phyloP scores from a whole-genome alignment of 176 grass and related monocot species.

The Carex littledalei region DNA sequence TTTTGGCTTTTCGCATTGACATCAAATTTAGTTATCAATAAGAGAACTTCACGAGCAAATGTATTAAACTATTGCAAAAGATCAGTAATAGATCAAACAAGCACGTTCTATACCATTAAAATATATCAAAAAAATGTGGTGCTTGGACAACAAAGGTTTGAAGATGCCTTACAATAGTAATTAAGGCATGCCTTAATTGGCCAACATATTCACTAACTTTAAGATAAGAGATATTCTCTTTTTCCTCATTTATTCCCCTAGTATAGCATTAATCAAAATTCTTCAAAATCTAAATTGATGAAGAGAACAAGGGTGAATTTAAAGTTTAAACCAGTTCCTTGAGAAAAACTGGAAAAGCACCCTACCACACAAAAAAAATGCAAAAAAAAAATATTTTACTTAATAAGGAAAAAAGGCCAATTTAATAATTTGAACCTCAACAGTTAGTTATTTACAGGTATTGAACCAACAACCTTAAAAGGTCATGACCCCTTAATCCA shows the following conservation, averaged over 20 bases:
- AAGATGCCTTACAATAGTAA: not conserved
- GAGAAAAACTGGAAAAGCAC: not conserved
- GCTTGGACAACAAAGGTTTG: not conserved
- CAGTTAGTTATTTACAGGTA: not conserved
- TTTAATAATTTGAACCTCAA: not conserved
- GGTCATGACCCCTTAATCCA: not conserved
- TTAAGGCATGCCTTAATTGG: not conserved
- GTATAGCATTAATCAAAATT: not conserved
- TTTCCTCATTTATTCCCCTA: not conserved
- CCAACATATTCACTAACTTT: not conserved
- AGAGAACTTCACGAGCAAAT: not conserved
- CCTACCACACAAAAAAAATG: not conserved
- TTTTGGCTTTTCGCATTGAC: not conserved
- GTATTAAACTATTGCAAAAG: not conserved
- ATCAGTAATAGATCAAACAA: not conserved
- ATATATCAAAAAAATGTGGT: not conserved
- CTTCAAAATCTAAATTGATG: not conserved
- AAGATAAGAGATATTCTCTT: not conserved
- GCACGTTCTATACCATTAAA: not conserved
- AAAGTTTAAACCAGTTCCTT: not conserved
- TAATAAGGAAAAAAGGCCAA: not conserved
- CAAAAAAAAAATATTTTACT: not conserved
- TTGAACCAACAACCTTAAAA: not conserved
- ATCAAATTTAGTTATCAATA: not conserved
- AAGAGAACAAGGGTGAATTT: not conserved